Base-by-base conservation (phyloP, 2,329 filamentous ascomycete genomes). In the Pseudocercospora musae region DNA sequence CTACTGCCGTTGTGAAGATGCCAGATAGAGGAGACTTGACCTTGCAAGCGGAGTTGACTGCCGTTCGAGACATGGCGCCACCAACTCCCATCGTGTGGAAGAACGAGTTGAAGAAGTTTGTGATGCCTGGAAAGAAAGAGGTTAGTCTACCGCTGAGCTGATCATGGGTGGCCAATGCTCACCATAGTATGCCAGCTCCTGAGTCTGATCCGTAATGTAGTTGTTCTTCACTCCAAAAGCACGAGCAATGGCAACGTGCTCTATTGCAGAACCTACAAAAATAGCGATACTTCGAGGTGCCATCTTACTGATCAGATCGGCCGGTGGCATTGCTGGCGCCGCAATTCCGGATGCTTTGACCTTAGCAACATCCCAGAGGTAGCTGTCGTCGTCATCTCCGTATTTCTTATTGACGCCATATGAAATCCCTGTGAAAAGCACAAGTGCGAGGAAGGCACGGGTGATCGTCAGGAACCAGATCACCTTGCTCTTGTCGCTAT, bases 61-160 rank as follows among this genome's bases (percentile, higher is more conserved):
- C 85, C 0, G 87, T 89, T 9, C 87, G 80, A 0, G 85, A 88
- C 83, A 89, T 88, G 65, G 86, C 86, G 23, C 86, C 87, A 11
- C 86, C 85, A 11, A 87, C 78, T n/a, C 85, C 80, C 84, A 89
- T 87, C 9, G 83, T 79, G 21, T 85, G 83, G 73, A 89, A 88
- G 74, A 88, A 85, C 52, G 82, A 83, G 74, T 88, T 88, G 75
- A 86, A 80, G 54, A 70, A 67, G 48, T 69, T 70, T 33, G 66
- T 66, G 48, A 70, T 59, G 62, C 61, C 58, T 60, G 27, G 3
- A n/a, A 52, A 1, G 13, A 27, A 15, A 11, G 21, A 49, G 7
- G 66, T 60, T 27, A 29, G 23, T 48, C 18, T 37, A 2, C 15
- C 8, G 15, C 52, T 37, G n/a, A 31, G 10, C 21, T 23, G 18